phyloP scores from a whole-genome alignment of 73 alveolate genomes.

The Blepharisma japonicum region DNA sequence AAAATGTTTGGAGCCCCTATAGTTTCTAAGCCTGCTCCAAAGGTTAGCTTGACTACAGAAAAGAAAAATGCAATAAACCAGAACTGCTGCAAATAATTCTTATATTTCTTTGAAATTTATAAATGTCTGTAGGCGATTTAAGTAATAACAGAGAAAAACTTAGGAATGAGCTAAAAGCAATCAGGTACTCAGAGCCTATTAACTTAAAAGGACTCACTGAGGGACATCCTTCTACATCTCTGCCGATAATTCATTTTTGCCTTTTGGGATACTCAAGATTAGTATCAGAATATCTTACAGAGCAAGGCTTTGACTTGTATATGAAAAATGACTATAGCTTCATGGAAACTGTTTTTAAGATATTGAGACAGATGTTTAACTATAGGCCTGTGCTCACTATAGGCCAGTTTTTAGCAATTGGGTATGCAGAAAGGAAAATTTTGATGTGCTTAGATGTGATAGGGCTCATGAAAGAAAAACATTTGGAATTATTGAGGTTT shows the following conservation, averaged over 20 bases:
- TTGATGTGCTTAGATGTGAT: conserved; percentile 43
- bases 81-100: no score
- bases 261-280: conserved; percentile 42
- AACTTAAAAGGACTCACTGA: conserved; percentile 29
- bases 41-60: no score
- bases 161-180: conserved; percentile 42
- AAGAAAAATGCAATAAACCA: no score
- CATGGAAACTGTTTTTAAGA: conserved; percentile 53
- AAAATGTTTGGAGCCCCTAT: no score
- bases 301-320: conserved; percentile 53
- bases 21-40: no score
- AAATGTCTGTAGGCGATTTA: conserved; percentile 43
- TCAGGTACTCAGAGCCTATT: conserved; percentile 36
- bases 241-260: conserved; percentile 55
- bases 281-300: conserved; percentile 38
- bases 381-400: conserved; percentile 49
- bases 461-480: conserved; percentile 33
- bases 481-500: conserved; percentile 18
- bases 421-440: conserved; percentile 54
- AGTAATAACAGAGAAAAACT: conserved; percentile 37
- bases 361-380: conserved; percentile 32
- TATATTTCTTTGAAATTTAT: background rate
- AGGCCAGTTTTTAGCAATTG: conserved; percentile 44
- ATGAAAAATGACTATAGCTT: conserved; percentile 54
- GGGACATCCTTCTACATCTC: conserved; percentile 44